Evolutionary conservation across 306 rosid genomes (phyloP).

Genomic region (Sophora flavescens): DNA sequence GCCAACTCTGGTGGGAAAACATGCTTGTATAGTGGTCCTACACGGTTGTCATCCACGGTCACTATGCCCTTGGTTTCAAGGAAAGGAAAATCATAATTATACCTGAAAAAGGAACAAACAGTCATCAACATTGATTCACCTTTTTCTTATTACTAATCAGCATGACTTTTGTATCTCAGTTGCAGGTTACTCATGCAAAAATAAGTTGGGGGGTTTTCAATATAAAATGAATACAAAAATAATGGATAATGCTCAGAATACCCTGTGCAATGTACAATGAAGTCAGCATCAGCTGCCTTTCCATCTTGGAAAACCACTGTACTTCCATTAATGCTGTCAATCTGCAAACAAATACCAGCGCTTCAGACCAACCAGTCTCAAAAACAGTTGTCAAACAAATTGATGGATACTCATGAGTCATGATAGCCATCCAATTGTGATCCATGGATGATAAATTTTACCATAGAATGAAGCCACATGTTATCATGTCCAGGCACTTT

Average conservation of each 20-base stretch:
- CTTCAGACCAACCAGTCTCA: constrained; percentile 5
- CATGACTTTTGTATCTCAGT: constrained; percentile 4
- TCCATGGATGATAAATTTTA: constrained; percentile 52
- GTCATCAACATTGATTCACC: background rate
- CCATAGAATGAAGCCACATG: constrained; percentile 89
- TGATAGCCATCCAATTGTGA: constrained; percentile 51
- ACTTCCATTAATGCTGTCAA: constrained; percentile 66
- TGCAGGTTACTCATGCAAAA: constrained; percentile 3
- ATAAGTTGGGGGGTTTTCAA: background rate
- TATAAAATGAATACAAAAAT: constrained; percentile 15
- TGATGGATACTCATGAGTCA: constrained; percentile 29
- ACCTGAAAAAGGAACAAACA: constrained; percentile 53
- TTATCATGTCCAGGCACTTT: constrained; percentile 60
- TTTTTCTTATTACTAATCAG: background rate
- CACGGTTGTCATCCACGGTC: constrained; percentile 71
- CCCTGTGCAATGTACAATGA: constrained; percentile 89
- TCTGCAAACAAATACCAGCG: constrained; percentile 56
- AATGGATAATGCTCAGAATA: constrained; percentile 41
- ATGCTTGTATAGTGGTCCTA: constrained; percentile 84
- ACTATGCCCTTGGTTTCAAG: constrained; percentile 69
- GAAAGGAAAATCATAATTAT: constrained; percentile 73
- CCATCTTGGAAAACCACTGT: constrained; percentile 68
- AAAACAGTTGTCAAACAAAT: background rate
- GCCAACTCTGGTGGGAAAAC: constrained; percentile 78
- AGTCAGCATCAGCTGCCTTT: constrained; percentile 59